A percentile compares a stretch with the other conserved stretches of the same genome.
Evolutionary conservation across 2,329 filamentous ascomycete genomes (phyloP).

Genomic region (Hyphodiscus sp.): DNA sequence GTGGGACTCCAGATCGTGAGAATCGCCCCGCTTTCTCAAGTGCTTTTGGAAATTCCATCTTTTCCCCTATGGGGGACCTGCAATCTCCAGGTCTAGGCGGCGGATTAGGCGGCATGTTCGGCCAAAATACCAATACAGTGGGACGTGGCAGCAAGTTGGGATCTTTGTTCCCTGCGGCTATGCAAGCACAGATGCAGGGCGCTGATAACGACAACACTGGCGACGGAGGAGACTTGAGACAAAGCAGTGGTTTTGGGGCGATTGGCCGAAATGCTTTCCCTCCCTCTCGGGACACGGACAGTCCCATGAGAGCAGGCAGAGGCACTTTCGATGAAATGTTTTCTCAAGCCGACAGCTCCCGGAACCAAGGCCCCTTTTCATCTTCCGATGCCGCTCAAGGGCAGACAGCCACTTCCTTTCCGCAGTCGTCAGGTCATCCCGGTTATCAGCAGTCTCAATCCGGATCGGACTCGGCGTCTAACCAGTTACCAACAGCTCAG

Average conservation of each 20-base stretch:
- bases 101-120: conserved; percentile 64
- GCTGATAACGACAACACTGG: conserved; percentile 57
- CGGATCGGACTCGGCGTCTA: conserved; percentile 46
- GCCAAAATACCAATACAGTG: conserved; percentile 58
- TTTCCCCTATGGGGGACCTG: conserved; percentile 69
- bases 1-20: conserved; percentile 63
- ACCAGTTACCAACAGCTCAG: conserved; percentile 61
- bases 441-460: conserved; percentile 28
- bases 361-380: conserved; percentile 22
- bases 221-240: conserved; percentile 54
- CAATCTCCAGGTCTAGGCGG: conserved; percentile 65
- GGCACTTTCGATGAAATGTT: conserved; percentile 48
- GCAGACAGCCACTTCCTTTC: conserved; percentile 20
- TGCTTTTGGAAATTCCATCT: conserved; percentile 73
- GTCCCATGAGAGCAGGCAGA: conserved; percentile 49
- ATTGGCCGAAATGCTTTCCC: conserved; percentile 56
- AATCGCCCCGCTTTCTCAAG: conserved; percentile 44
- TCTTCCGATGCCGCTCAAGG: conserved; percentile 22
- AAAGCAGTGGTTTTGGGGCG: conserved; percentile 56
- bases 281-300: conserved; percentile 50
- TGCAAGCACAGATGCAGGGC: conserved; percentile 85
- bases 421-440: conserved; percentile 23
- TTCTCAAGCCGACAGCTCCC: conserved; percentile 15
- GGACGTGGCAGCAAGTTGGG: conserved; percentile 76
- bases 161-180: conserved; percentile 77